These are phyloP conservation scores for Hanseniaspora pseudoguilliermondii DNA, from an alignment of 805 yeast genomes.

Conservation along the genomic window DNA sequence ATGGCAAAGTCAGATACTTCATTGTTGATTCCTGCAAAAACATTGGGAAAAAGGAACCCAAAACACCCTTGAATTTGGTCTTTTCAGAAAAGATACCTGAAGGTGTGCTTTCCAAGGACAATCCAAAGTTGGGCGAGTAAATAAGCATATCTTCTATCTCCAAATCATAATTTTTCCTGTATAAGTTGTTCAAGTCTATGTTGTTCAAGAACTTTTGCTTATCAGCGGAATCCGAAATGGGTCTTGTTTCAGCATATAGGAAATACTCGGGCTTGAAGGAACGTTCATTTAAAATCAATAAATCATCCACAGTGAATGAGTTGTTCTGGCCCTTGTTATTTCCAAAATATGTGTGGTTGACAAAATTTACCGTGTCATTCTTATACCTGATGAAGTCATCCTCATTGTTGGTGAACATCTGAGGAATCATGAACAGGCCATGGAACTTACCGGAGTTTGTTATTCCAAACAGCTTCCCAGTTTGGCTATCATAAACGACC, in stretches of 20 bases:
- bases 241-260: background rate
- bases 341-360: background rate
- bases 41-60: slow-evolving; percentile 2
- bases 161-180: background rate
- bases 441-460: slow-evolving; percentile 12
- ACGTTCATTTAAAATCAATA: slow-evolving; percentile 1
- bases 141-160: background rate
- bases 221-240: background rate
- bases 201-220: background rate
- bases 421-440: slow-evolving; percentile 7
- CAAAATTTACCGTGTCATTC: background rate
- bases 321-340: background rate
- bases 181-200: slow-evolving; percentile 2
- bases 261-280: background rate
- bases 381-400: background rate
- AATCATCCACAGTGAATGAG: background rate
- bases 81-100: background rate
- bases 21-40: background rate
- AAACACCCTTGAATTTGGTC: background rate
- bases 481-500: background rate
- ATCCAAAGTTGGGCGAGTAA: slow-evolving; percentile 2
- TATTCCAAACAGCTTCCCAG: slow-evolving; percentile 5
- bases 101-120: background rate
- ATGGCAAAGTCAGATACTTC: slow-evolving; percentile 3
- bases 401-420: background rate